Evolutionary conservation across 2,329 filamentous ascomycete genomes (phyloP).

Genomic region (Cryphonectria carpinicola): DNA sequence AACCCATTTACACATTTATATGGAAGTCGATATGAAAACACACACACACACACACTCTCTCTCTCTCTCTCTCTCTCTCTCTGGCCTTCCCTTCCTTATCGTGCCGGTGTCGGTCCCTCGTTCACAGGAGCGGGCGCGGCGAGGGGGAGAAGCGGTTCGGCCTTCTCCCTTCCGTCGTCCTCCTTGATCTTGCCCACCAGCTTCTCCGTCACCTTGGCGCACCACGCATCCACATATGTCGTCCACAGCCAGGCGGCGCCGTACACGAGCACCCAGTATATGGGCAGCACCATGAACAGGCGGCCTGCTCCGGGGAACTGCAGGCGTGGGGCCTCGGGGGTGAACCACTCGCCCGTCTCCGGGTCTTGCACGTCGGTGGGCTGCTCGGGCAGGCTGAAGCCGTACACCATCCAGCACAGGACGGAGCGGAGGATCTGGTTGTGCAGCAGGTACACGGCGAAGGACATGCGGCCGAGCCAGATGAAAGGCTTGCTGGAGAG

Average conservation of each 20-base stretch:
- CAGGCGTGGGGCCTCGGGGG: conserved; percentile 21
- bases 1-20: background rate
- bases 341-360: conserved; percentile 25
- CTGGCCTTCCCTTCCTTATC: background rate
- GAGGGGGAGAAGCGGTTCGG: conserved; percentile 35
- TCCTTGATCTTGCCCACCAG: conserved; percentile 39
- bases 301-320: conserved; percentile 25
- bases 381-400: conserved; percentile 25
- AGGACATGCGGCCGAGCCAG: conserved; percentile 29
- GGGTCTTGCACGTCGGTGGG: conserved; percentile 26
- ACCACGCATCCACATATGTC: conserved; percentile 27
- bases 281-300: conserved; percentile 27
- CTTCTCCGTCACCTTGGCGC: conserved; percentile 29
- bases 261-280: conserved; percentile 27
- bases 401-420: conserved; percentile 30
- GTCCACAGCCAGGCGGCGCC: conserved; percentile 28
- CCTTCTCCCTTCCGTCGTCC: conserved; percentile 38
- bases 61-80: too few relatives aligned
- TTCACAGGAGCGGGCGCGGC: background rate
- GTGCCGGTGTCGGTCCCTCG: too few relatives aligned
- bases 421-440: conserved; percentile 30
- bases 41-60: too few relatives aligned
- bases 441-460: conserved; percentile 29
- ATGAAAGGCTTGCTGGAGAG: conserved; percentile 28
- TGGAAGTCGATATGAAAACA: background rate